Conservation (phyloP, 108 stramenopile genomes). For the Nannochloropsis gaditana region DNA sequence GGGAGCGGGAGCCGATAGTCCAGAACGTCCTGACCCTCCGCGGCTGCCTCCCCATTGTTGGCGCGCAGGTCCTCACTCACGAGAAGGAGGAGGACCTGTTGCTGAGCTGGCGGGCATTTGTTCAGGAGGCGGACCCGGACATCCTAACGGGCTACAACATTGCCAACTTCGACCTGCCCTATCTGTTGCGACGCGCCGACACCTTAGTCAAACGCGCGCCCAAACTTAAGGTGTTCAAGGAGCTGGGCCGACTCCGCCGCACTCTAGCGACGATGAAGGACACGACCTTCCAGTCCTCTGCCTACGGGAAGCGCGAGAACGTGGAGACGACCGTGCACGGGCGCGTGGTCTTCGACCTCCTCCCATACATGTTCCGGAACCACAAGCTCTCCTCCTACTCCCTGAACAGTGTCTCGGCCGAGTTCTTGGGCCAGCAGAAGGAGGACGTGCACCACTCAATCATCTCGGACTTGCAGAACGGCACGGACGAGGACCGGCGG, state of each 20-base stretch:
- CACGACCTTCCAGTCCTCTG: conserved; percentile 90
- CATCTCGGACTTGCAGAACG: conserved; percentile 91
- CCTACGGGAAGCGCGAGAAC: conserved; percentile 87
- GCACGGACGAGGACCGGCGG: conserved; percentile 91
- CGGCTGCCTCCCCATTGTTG: conserved; percentile 94
- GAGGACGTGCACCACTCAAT: conserved; percentile 99
- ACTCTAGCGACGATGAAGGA: conserved; percentile 78
- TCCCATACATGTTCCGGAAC: conserved; percentile 98
- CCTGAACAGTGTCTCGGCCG: conserved; percentile 92
- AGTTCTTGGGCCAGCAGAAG: conserved; percentile 94
- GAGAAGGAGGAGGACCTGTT: conserved; percentile 68
- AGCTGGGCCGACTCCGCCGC: conserved; percentile 81
- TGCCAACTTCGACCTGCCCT: conserved; percentile 98
- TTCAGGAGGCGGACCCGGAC: conserved; percentile 87
- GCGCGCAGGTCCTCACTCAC: conserved; percentile 90
- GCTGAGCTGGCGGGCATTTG: conserved; percentile 79
- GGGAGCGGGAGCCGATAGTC: conserved; percentile 65
- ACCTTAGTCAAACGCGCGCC: conserved; percentile 58
- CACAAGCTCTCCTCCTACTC: conserved; percentile 94
- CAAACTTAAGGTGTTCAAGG: conserved; percentile 58
- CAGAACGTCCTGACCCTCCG: conserved; percentile 94
- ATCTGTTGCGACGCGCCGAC: conserved; percentile 89
- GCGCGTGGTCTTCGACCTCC: conserved; percentile 95
- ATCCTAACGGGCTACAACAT: conserved; percentile 94
- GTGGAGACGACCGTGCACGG: conserved; percentile 93